Evolutionary conservation across 2,329 filamentous ascomycete species (phyloP).

Genomic region (Curvularia spicifera): DNA sequence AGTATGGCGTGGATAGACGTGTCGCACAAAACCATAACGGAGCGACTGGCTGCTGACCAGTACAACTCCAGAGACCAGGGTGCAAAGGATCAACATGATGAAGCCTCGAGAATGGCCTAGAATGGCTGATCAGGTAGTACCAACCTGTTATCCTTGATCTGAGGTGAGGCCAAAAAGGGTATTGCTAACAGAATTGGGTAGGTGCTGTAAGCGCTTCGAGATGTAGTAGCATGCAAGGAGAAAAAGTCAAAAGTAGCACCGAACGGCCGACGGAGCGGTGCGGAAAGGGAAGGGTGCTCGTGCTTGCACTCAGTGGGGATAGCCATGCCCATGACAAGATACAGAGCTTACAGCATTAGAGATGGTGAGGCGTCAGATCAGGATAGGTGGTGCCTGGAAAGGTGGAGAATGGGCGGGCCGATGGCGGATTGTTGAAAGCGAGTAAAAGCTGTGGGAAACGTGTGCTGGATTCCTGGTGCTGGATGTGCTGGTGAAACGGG

Average conservation of each 20-base stretch:
- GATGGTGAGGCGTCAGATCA: constrained; percentile 12
- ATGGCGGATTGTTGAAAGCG: background rate
- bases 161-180: constrained; percentile 21
- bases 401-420: background rate
- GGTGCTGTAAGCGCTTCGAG: constrained; percentile 27
- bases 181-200: constrained; percentile 31
- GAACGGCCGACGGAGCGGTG: constrained; percentile 19
- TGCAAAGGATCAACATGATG: constrained; percentile 21
- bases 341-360: constrained; percentile 7
- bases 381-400: constrained; percentile 7
- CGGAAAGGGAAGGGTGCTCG: constrained; percentile 6
- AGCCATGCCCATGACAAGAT: constrained; percentile 15
- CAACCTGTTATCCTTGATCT: background rate
- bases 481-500: constrained; percentile 22
- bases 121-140: constrained; percentile 17
- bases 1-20: constrained; percentile 30
- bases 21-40: constrained; percentile 31
- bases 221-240: constrained; percentile 27
- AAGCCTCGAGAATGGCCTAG: constrained; percentile 25
- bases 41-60: constrained; percentile 20
- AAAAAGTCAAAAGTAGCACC: constrained; percentile 22
- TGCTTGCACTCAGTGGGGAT: constrained; percentile 13
- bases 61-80: background rate
- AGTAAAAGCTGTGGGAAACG: constrained; percentile 3
- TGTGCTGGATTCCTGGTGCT: constrained; percentile 4